Conservation (phyloP, 2,329 filamentous ascomycete species). For the Apiospora hydei region DNA sequence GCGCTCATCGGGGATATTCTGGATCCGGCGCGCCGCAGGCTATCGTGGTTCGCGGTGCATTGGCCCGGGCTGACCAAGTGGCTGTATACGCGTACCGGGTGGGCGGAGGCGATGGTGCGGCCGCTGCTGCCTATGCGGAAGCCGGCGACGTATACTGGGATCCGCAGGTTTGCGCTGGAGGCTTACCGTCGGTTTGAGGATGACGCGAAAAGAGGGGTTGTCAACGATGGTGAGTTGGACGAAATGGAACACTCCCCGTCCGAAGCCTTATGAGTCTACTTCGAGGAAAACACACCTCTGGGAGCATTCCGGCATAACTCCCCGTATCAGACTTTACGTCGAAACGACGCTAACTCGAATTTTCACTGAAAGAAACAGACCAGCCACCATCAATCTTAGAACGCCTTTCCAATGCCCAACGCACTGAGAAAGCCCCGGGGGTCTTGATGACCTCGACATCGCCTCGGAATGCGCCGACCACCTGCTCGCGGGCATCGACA, state of each 20-base stretch:
- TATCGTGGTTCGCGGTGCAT: constrained; percentile 59
- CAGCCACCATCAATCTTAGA: too few relatives aligned
- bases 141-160: constrained; percentile 58
- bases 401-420: too few relatives aligned
- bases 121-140: constrained; percentile 57
- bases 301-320: too few relatives aligned
- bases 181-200: too few relatives aligned
- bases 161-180: constrained; percentile 49
- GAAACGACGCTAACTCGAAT: too few relatives aligned
- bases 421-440: constrained; percentile 35
- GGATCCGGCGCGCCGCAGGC: constrained; percentile 51
- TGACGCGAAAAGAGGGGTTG: too few relatives aligned
- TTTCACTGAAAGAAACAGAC: too few relatives aligned
- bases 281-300: too few relatives aligned
- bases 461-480: constrained; percentile 63
- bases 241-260: too few relatives aligned
- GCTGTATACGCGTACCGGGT: constrained; percentile 52
- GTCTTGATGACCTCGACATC: constrained; percentile 52
- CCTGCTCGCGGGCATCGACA: constrained; percentile 60
- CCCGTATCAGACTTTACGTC: too few relatives aligned
- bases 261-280: too few relatives aligned
- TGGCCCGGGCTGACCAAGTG: constrained; percentile 53
- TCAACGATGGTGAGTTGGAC: too few relatives aligned
- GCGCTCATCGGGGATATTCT: constrained; percentile 55
- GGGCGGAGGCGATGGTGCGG: constrained; percentile 45